Base-by-base conservation (phyloP, 108 stramenopile species). In the Ochromonas danica region DNA sequence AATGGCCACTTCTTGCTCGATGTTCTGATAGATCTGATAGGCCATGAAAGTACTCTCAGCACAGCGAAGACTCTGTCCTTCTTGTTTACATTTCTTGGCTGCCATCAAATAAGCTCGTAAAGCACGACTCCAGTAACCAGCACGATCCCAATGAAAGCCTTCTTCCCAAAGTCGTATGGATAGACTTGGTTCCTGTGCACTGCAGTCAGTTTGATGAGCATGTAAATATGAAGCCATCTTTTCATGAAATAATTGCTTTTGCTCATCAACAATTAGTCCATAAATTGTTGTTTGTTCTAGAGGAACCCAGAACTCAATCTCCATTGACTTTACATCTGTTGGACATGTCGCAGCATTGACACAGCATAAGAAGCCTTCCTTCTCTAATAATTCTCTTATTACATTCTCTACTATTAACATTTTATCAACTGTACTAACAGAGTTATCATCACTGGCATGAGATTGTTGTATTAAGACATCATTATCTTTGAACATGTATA, bases 221-320 rank as follows among this genome's bases (percentile, higher is more conserved):
- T 10, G 22, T 22, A 67, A 67, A 67, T 67, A 67, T 36, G 6
- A 10, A 28, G 63, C 63, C 17, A 67, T 36, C 6, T 6, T 28
- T 67, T 33, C 63, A 36, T 67, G 63, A 10, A 67, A 67, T 14
- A 14, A 33, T 33, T 31, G 3, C 17, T 33, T 22, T 67, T 67
- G 63, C 6, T 67, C 63, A 36, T 67, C 31, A 6, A 67, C 17
- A 22, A 67, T 67, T 36, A 67, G 35, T 36, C 31, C 30, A 67
- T 67, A 67, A 67, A 67, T 67, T 10, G 63, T 67, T 10, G 17
- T 36, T 67, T 33, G 63, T 67, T 67, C 63, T 6, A 67, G 3
- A 10, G 63, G 31, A 67, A 31, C 25, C 63, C 6, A 14, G 31
- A 67, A 67, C 25, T 67, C 63, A 28, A 67, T 31, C 17, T 3